Evolutionary conservation across 108 stramenopile species (phyloP).

Genomic region (Nitzschia inconspicua): DNA sequence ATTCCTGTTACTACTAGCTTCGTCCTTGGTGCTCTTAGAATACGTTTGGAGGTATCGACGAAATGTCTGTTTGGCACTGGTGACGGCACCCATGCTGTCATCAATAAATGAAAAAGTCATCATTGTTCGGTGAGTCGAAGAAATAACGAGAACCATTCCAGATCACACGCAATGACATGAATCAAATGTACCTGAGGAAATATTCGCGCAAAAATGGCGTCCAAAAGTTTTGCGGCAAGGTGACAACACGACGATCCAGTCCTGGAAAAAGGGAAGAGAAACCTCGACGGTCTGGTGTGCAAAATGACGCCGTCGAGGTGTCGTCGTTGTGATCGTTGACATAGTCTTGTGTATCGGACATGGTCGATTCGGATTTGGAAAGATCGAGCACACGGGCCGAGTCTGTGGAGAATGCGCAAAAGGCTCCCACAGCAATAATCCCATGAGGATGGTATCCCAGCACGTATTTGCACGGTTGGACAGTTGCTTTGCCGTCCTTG

Average conservation of each 20-base stretch:
- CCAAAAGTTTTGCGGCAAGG: conserved; percentile 28
- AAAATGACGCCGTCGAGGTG: not conserved
- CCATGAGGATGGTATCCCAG: conserved; percentile 65
- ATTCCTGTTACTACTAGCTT: not conserved
- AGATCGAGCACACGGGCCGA: conserved; percentile 5
- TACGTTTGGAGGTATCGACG: not conserved
- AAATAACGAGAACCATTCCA: too few relatives aligned
- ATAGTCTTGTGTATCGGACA: not conserved
- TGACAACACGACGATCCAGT: conserved; percentile 24
- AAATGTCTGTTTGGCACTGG: conserved; percentile 22
- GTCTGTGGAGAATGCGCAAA: conserved; percentile 17
- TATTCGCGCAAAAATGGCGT: conserved; percentile 48
- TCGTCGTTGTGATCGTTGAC: not conserved
- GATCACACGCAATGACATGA: too few relatives aligned
- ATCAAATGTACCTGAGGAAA: too few relatives aligned
- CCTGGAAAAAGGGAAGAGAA: conserved; percentile 25
- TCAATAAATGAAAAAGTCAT: too few relatives aligned
- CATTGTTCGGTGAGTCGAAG: too few relatives aligned
- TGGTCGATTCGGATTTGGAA: not conserved
- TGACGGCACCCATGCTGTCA: conserved; percentile 31
- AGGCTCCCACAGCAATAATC: conserved; percentile 37
- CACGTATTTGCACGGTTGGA: conserved; percentile 14
- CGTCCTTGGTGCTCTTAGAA: not conserved
- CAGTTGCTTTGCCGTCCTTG: not conserved
- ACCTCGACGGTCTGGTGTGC: not conserved